Conservation (phyloP, 2,329 filamentous ascomycete species). For the Chaetomiaceae sp. region DNA sequence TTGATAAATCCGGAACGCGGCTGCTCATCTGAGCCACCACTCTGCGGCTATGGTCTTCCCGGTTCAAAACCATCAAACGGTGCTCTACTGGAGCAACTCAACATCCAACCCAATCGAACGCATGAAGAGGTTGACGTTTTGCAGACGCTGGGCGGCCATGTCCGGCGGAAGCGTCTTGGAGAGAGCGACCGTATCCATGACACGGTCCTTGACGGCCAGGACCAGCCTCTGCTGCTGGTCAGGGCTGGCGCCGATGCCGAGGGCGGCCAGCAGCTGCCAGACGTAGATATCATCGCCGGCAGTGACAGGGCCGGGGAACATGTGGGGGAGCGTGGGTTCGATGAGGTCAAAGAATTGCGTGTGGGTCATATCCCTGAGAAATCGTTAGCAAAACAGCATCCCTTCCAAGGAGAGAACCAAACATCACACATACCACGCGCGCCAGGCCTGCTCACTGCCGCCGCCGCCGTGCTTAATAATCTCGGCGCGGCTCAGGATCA, state of each 20-base stretch:
- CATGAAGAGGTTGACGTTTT: conserved; percentile 98
- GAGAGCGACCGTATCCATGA: conserved; percentile 88
- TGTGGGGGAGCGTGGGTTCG: conserved; percentile 74
- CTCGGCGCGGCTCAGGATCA: conserved; percentile 90
- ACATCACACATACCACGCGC: conserved; percentile 64
- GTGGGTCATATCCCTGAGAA: conserved; percentile 66
- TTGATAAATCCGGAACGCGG: conserved; percentile 10
- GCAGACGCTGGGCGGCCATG: conserved; percentile 76
- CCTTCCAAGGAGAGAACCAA: no score
- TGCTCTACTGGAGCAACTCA: conserved; percentile 53
- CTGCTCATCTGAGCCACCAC: neutral
- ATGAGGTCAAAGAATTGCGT: conserved; percentile 81
- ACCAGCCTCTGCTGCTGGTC: conserved; percentile 95
- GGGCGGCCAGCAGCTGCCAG: conserved; percentile 94
- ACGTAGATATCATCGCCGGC: conserved; percentile 92
- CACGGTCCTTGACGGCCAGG: conserved; percentile 92
- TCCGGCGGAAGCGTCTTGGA: conserved; percentile 85
- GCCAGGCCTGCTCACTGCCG: conserved; percentile 67
- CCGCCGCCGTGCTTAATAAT: conserved; percentile 78
- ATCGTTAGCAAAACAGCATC: conserved; percentile 31
- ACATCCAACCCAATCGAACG: conserved; percentile 97
- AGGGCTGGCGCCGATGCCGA: conserved; percentile 87
- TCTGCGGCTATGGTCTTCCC: neutral
- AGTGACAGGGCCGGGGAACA: conserved; percentile 90
- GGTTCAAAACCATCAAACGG: no score